Base-by-base conservation (phyloP, 176 grass and related monocot genomes). In the Saccharum spontaneum region DNA sequence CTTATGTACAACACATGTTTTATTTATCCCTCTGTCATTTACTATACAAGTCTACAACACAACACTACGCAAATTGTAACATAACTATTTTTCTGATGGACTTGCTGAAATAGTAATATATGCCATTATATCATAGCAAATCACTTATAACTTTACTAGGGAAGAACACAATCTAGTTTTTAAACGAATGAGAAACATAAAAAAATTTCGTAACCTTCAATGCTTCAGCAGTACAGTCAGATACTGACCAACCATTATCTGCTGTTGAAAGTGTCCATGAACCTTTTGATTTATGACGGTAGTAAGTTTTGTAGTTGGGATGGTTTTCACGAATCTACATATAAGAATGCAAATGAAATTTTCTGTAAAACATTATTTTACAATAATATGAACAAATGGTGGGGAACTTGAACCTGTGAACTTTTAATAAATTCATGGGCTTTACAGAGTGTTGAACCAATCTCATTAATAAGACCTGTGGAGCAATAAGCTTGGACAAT, bases 401-500 rank as follows among this genome's bases (percentile, higher is more conserved):
- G n/a, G 6, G 73, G 2, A 71, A 6, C 48, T 30, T 17, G 2
- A 31, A 92, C 87, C 91, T 92, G 91, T 75, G 89, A 77, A 7
- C 44, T 61, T 86, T 94, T 94, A 43, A 97, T 52, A 26, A 76
- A 97, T 15, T 94, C 91, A 59, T 94, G 89, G 13, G 89, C 87
- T 75, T 86, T 91, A 8, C 9, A 24, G 30, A 97, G 85, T 66
- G 79, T 72, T 86, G 67, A 87, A 50, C 43, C 46, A 40, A 86
- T 90, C 20, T 97, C 94, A 83, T 92, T 75, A 67, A 79, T 43
- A 67, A 97, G 82, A 55, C 77, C 67, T 65, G 87, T 97, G 3
- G 94, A 91, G 37, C 68, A 88, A 54, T 94, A 94, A 23, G 94
- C 94, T 91, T 97, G 91, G 78, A 94, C 67, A 82, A 90, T 94